Evolutionary conservation across 2,329 filamentous ascomycete genomes (phyloP).

Genomic region (Saccharata proteae): DNA sequence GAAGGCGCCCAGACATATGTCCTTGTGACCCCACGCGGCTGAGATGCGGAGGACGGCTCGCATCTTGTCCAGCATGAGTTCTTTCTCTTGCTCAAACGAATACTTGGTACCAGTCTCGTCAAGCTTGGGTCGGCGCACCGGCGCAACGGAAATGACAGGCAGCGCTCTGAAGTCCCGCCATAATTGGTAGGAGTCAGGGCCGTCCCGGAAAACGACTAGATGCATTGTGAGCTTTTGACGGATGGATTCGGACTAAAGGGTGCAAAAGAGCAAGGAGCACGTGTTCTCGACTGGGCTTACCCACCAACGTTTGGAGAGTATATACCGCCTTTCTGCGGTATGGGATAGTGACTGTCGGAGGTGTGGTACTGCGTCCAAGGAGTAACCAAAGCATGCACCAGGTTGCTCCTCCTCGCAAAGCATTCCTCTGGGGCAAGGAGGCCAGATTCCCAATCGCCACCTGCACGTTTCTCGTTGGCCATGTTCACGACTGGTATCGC

Average conservation of each 20-base stretch:
- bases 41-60: conserved; percentile 59
- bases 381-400: conserved; percentile 55
- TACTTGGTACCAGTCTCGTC: conserved; percentile 55
- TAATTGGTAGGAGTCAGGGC: conserved; percentile 47
- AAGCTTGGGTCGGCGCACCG: conserved; percentile 61
- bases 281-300: conserved; percentile 15
- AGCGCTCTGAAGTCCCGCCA: conserved; percentile 40
- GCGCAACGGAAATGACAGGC: conserved; percentile 63
- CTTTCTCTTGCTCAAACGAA: conserved; percentile 58
- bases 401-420: conserved; percentile 61
- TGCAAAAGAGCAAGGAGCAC: neutral
- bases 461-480: conserved; percentile 63
- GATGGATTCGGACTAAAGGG: conserved; percentile 6
- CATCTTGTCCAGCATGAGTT: conserved; percentile 63
- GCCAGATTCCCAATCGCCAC: conserved; percentile 67
- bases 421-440: conserved; percentile 57
- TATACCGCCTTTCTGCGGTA: conserved; percentile 57
- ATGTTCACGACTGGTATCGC: conserved; percentile 56
- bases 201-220: conserved; percentile 56
- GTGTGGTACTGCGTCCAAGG: conserved; percentile 34
- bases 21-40: conserved; percentile 27
- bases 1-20: conserved; percentile 32
- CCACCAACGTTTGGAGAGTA: conserved; percentile 55
- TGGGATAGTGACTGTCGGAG: conserved; percentile 51
- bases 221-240: too few species aligned